Conservation (phyloP, 2,329 filamentous ascomycete species). For the Pseudogymnoascus pannorum region DNA sequence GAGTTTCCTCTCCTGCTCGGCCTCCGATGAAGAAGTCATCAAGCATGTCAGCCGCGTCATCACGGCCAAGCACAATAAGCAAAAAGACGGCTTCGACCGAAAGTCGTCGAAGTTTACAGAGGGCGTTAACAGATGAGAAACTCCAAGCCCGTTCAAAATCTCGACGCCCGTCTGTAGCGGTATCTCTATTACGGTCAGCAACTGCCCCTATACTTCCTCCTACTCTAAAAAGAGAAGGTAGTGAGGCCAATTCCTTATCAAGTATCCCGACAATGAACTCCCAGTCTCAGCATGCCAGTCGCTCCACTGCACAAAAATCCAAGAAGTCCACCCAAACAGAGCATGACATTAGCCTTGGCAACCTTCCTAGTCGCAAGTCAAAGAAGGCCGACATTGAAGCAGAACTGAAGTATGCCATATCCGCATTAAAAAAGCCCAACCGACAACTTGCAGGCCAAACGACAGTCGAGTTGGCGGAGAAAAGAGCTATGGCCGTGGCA, state of each 20-base stretch:
- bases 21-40: constrained; percentile 41
- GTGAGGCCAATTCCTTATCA: constrained; percentile 49
- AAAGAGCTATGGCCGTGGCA: constrained; percentile 42
- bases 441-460: constrained; percentile 60
- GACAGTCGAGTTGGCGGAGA: constrained; percentile 60
- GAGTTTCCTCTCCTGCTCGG: constrained; percentile 49
- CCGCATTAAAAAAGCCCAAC: constrained; percentile 67
- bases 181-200: constrained; percentile 61
- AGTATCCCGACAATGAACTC: constrained; percentile 40
- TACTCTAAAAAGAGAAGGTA: constrained; percentile 60
- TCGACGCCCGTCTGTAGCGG: constrained; percentile 48
- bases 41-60: constrained; percentile 33
- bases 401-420: constrained; percentile 67
- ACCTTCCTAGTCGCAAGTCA: constrained; percentile 44
- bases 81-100: constrained; percentile 40
- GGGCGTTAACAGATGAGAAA: constrained; percentile 54
- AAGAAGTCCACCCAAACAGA: constrained; percentile 43
- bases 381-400: constrained; percentile 62
- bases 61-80: constrained; percentile 45
- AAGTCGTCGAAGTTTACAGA: constrained; percentile 48
- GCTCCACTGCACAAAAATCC: constrained; percentile 31
- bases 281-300: constrained; percentile 30
- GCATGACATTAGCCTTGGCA: constrained; percentile 43
- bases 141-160: constrained; percentile 43
- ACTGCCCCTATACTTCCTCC: constrained; percentile 54